phyloP scores from a whole-genome alignment of 1,139 yeast species.

The Sugiyamaella grinbergsii region DNA sequence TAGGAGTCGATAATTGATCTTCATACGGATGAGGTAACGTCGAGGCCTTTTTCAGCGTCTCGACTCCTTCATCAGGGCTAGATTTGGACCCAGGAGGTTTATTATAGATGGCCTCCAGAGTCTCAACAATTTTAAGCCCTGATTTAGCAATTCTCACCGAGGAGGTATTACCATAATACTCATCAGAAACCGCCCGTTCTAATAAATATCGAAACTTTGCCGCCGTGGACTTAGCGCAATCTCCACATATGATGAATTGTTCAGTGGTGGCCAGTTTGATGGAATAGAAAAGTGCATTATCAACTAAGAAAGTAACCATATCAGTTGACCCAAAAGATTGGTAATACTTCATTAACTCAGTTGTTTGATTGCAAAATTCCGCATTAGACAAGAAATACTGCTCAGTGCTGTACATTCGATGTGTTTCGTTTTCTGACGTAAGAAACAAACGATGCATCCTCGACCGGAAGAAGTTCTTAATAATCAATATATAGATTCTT shows the following conservation, averaged over 20 bases:
- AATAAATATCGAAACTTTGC: conserved; percentile 15
- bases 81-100: conserved; percentile 9
- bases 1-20: conserved; percentile 9
- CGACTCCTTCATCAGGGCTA: conserved; percentile 9
- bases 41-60: conserved; percentile 19
- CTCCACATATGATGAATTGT: conserved; percentile 18
- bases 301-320: conserved; percentile 27
- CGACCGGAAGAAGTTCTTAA: conserved; percentile 27
- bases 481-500: conserved; percentile 20
- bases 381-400: conserved; percentile 25
- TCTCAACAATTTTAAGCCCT: conserved; percentile 23
- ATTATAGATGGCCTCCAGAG: conserved; percentile 14
- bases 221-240: conserved; percentile 15
- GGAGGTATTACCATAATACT: conserved; percentile 9
- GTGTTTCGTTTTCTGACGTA: conserved; percentile 8
- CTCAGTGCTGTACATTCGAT: conserved; percentile 25
- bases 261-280: conserved; percentile 21
- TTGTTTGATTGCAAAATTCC: conserved; percentile 21
- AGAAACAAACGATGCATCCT: conserved; percentile 28
- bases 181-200: conserved; percentile 12
- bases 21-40: conserved; percentile 25
- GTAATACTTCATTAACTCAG: conserved; percentile 19
- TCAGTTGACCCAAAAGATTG: conserved; percentile 24
- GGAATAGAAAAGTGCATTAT: conserved; percentile 28
- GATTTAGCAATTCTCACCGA: conserved; percentile 22